Evolutionary conservation across 305 asterid species (phyloP).

Genomic region (Stenogyne calaminthoides): DNA sequence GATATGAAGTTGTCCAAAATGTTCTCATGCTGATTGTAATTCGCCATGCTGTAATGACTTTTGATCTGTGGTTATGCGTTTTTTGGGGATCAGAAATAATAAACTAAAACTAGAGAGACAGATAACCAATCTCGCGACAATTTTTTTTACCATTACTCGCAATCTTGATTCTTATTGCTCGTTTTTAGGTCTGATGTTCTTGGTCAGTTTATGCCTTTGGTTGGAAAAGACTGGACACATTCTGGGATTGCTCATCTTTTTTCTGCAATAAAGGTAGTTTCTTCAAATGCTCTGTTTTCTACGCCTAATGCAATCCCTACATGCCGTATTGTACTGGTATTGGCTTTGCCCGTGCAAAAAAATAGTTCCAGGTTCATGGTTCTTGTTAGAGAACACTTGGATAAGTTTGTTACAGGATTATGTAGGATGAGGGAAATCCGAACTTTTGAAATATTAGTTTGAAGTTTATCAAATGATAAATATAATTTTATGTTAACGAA

Average conservation of each 20-base stretch:
- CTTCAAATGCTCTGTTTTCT: slow-evolving; percentile 11
- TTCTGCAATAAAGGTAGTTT: slow-evolving; percentile 84
- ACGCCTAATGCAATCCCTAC: background rate
- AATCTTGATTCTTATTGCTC: slow-evolving; percentile 5
- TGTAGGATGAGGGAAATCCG: background rate
- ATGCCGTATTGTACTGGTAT: slow-evolving; percentile 6
- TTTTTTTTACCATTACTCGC: slow-evolving; percentile 19
- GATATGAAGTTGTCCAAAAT: slow-evolving; percentile 2
- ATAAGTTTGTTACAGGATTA: background rate
- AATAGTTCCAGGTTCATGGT: background rate
- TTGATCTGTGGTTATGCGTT: background rate
- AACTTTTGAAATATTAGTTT: background rate
- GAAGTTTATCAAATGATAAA: background rate
- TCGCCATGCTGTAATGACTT: slow-evolving; percentile 2
- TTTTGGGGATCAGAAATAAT: slow-evolving; percentile 13
- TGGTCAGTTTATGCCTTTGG: slow-evolving; percentile 97
- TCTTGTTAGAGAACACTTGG: slow-evolving; percentile 2
- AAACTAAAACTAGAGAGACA: slow-evolving; percentile 16
- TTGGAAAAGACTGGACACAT: slow-evolving; percentile 97
- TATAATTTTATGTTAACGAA: background rate
- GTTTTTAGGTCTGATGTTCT: slow-evolving; percentile 94
- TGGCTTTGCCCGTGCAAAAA: slow-evolving; percentile 4
- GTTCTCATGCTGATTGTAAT: slow-evolving; percentile 16
- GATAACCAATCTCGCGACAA: slow-evolving; percentile 13
- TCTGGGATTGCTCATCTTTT: slow-evolving; percentile 92